Percentiles rank a stretch among this genome's conserved stretches.
Conservation (phyloP, 345 rosid species). For the Eutrema yunnanense region DNA sequence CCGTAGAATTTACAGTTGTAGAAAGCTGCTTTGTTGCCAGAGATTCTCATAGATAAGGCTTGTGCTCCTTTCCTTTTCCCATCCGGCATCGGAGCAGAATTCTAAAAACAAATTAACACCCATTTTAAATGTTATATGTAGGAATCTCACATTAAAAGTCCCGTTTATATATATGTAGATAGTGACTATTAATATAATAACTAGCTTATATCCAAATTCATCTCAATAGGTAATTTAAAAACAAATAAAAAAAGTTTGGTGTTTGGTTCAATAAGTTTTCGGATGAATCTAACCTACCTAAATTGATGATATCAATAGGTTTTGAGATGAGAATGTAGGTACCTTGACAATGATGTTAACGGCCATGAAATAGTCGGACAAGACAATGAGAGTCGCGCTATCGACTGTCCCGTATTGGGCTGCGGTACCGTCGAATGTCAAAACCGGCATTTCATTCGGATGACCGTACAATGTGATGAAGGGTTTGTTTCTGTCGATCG, state of each 20-base stretch:
- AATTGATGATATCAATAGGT: background rate
- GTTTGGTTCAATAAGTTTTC: no score
- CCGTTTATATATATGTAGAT: no score
- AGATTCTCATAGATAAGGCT: conserved; percentile 50
- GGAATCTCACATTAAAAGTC: background rate
- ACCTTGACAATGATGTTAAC: conserved; percentile 42
- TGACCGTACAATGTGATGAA: conserved; percentile 54
- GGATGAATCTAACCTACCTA: background rate
- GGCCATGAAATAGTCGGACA: conserved; percentile 59
- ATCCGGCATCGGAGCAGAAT: conserved; percentile 52
- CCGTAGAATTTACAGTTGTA: conserved; percentile 51
- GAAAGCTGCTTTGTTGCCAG: conserved; percentile 54
- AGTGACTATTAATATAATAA: no score
- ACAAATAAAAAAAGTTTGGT: no score
- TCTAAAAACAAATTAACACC: conserved; percentile 21
- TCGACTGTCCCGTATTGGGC: conserved; percentile 47
- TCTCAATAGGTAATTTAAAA: no score
- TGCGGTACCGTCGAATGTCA: conserved; percentile 44
- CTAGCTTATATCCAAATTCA: no score
- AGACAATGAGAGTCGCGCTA: conserved; percentile 54
- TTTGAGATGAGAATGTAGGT: conserved; percentile 4
- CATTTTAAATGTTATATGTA: background rate
- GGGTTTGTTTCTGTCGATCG: conserved; percentile 36
- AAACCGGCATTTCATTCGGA: conserved; percentile 32
- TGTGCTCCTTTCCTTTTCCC: conserved; percentile 38